Percentiles rank a stretch among this genome's conserved stretches.
Conservation (phyloP, 768 basidiomycete species). For the Tephrocybe sp. region DNA sequence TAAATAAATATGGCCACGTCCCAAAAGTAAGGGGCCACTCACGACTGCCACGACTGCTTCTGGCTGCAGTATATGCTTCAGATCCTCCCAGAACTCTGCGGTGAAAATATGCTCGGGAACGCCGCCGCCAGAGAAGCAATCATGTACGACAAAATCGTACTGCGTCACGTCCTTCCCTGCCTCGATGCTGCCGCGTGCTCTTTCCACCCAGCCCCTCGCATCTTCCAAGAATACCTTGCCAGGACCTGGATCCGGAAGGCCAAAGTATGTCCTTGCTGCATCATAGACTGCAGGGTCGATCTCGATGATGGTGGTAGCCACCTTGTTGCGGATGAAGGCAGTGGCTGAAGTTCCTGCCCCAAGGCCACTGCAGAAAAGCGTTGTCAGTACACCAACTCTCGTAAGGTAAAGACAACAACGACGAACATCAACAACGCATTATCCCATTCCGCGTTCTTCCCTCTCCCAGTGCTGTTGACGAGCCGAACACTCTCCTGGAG, state of each 20-base stretch:
- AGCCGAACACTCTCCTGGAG: constrained; percentile 85
- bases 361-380: constrained; percentile 62
- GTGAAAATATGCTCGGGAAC: constrained; percentile 87
- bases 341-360: constrained; percentile 83
- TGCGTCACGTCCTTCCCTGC: constrained; percentile 29
- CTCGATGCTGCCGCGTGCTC: constrained; percentile 30
- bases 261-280: constrained; percentile 79
- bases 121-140: constrained; percentile 93
- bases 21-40: constrained; percentile 23
- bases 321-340: constrained; percentile 65
- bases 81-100: constrained; percentile 75
- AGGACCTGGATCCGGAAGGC: constrained; percentile 63
- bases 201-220: constrained; percentile 68
- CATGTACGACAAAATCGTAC: constrained; percentile 82
- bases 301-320: constrained; percentile 84
- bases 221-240: constrained; percentile 73
- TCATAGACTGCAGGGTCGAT: constrained; percentile 90
- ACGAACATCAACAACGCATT: constrained; percentile 75
- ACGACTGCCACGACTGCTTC: constrained; percentile 85
- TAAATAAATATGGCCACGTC: not conserved
- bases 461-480: constrained; percentile 49
- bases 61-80: constrained; percentile 61
- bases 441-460: constrained; percentile 34
- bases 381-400: constrained; percentile 10
- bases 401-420: not conserved